Conservation (phyloP, 768 basidiomycete species). For the Amanita subjunquillea region DNA sequence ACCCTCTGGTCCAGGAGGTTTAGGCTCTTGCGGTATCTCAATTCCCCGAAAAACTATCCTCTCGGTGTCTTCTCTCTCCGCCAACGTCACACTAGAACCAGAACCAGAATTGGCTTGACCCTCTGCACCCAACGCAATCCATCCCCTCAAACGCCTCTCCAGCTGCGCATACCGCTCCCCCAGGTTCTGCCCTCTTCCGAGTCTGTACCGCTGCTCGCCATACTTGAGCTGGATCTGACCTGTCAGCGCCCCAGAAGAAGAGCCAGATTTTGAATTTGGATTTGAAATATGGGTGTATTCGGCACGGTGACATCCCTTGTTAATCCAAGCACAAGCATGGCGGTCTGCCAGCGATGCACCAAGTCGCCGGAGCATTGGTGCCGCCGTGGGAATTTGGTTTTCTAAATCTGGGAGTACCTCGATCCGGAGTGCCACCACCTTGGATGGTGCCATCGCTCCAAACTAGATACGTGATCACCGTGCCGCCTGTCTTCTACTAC, state of each 20-base stretch:
- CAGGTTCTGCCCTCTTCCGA: conserved; percentile 33
- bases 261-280: too few relatives aligned
- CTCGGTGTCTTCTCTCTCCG: not conserved
- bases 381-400: too few relatives aligned
- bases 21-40: conserved; percentile 50
- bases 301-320: too few relatives aligned
- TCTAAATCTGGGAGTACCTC: too few relatives aligned
- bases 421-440: too few relatives aligned
- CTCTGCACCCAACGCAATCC: conserved; percentile 18
- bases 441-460: too few relatives aligned
- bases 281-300: too few relatives aligned
- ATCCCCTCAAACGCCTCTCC: conserved; percentile 41
- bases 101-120: not conserved
- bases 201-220: conserved; percentile 3
- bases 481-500: too few relatives aligned
- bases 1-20: conserved; percentile 61
- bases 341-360: too few relatives aligned
- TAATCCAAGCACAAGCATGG: too few relatives aligned
- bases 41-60: conserved; percentile 38
- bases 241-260: not conserved
- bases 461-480: too few relatives aligned
- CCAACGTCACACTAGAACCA: conserved; percentile 1
- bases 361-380: too few relatives aligned
- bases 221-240: not conserved
- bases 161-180: conserved; percentile 44